phyloP scores from a whole-genome alignment of 2,329 filamentous ascomycete genomes.

The Beauveria bassiana region DNA sequence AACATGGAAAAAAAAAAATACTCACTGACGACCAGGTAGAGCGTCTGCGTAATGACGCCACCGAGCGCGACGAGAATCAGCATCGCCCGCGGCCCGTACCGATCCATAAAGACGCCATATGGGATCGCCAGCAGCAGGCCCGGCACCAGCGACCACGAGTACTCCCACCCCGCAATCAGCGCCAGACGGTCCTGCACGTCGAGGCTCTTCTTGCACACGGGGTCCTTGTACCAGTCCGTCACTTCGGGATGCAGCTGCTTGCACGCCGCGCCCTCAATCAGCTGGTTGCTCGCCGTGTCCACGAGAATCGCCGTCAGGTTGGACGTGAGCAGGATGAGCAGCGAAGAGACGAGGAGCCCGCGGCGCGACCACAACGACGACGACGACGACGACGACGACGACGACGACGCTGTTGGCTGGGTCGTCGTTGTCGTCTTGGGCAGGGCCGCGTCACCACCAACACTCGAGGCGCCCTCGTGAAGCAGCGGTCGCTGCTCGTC shows the following conservation, averaged over 20 bases:
- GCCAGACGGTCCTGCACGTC: constrained; percentile 6
- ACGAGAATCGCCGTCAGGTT: background rate
- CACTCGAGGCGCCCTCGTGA: background rate
- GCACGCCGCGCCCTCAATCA: constrained; percentile 8
- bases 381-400: too few species aligned
- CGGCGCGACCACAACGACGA: background rate
- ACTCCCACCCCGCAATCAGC: constrained; percentile 2
- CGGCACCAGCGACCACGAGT: background rate
- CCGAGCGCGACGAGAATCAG: background rate
- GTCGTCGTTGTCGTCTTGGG: too few species aligned
- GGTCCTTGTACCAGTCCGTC: background rate
- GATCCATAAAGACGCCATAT: constrained; percentile 3
- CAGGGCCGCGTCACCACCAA: too few species aligned
- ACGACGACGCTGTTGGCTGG: too few species aligned
- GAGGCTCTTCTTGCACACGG: constrained; percentile 2
- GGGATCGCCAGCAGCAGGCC: constrained; percentile 2
- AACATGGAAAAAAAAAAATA: background rate
- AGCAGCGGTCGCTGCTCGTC: background rate
- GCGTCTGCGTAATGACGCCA: background rate
- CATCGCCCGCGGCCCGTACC: background rate
- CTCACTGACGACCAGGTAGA: background rate
- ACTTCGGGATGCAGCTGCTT: background rate
- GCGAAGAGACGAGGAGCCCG: background rate
- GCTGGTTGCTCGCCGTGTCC: background rate
- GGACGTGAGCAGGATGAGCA: background rate